A percentile compares a stretch with the other conserved stretches of the same genome.
Conservation (phyloP, 208 protist genomes). For the Acanthamoeba pearcei region DNA sequence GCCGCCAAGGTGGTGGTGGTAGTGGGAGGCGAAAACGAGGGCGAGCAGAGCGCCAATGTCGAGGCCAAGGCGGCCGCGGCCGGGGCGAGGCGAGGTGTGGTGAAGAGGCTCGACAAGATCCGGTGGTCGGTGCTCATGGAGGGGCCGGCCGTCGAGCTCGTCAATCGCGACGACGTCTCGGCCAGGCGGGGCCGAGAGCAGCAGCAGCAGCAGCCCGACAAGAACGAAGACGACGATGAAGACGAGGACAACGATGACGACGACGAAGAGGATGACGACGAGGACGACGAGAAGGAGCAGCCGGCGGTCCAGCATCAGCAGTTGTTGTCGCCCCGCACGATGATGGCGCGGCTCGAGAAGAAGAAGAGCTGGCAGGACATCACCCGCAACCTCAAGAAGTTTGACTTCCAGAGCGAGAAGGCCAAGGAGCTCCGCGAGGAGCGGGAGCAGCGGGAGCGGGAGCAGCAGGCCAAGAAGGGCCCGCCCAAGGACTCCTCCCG, state of each 20-base stretch:
- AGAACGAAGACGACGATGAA: background rate
- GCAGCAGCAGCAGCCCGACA: too few species aligned
- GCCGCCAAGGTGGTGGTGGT: too few species aligned
- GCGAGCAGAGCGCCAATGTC: too few species aligned
- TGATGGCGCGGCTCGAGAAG: background rate
- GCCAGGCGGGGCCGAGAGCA: too few species aligned
- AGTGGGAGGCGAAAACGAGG: too few species aligned
- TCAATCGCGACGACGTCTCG: background rate
- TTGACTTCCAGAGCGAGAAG: background rate
- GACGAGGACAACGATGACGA: background rate
- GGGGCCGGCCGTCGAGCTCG: background rate
- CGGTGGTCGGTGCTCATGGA: conserved; percentile 11
- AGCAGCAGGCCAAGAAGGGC: background rate
- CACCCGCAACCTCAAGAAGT: background rate
- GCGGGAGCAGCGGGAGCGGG: background rate
- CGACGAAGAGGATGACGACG: background rate
- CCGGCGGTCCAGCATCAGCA: background rate
- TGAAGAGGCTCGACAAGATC: background rate
- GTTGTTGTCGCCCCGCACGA: background rate
- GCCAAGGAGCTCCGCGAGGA: background rate
- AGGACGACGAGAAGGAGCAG: background rate
- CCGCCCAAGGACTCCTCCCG: background rate
- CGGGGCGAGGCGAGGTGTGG: background rate
- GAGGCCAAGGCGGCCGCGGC: too few species aligned
- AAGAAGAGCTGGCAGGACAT: conserved; percentile 19